A percentile compares a stretch with the other conserved stretches of the same genome.
These are phyloP conservation scores for Botrytis hyacinthi DNA, from an alignment of 2,329 filamentous ascomycete genomes.

Conservation along the genomic window DNA sequence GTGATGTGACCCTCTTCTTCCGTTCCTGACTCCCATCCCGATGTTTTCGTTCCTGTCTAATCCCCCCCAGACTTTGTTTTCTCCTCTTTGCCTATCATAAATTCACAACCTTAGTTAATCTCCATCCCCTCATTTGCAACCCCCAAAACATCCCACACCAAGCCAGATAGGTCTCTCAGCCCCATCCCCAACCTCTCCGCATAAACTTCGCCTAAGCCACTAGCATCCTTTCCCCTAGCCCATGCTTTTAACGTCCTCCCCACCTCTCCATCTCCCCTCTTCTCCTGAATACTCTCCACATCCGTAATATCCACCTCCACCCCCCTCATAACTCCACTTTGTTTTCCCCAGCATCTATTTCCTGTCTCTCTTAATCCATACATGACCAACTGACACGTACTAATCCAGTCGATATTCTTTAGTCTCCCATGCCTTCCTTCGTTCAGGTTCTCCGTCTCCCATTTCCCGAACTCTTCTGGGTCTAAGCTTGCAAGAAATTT, in stretches of 20 bases:
- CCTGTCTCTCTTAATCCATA: constrained; percentile 8
- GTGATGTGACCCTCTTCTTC: neutral
- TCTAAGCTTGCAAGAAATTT: constrained; percentile 47
- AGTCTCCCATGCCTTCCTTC: neutral
- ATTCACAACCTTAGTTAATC: neutral
- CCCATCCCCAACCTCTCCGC: neutral
- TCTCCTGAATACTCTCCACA: constrained; percentile 2
- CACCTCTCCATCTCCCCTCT: neutral
- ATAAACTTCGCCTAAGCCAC: neutral
- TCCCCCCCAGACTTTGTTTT: neutral
- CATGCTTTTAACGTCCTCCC: constrained; percentile 4
- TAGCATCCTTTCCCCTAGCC: neutral
- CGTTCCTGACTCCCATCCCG: neutral
- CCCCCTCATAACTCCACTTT: constrained; percentile 7
- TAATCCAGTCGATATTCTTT: constrained; percentile 24
- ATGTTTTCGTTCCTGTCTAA: neutral
- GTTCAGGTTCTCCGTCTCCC: neutral
- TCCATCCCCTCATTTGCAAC: neutral
- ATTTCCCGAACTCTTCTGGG: constrained; percentile 26
- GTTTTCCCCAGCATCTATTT: constrained; percentile 10
- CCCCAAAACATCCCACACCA: constrained; percentile 6
- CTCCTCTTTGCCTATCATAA: neutral
- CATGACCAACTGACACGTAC: constrained; percentile 15
- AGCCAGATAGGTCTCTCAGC: neutral
- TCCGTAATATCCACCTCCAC: constrained; percentile 8